A percentile compares a stretch with the other conserved stretches of the same genome.
Evolutionary conservation across 2,329 filamentous ascomycete species (phyloP).

Genomic region (Metarhizium humberi): DNA sequence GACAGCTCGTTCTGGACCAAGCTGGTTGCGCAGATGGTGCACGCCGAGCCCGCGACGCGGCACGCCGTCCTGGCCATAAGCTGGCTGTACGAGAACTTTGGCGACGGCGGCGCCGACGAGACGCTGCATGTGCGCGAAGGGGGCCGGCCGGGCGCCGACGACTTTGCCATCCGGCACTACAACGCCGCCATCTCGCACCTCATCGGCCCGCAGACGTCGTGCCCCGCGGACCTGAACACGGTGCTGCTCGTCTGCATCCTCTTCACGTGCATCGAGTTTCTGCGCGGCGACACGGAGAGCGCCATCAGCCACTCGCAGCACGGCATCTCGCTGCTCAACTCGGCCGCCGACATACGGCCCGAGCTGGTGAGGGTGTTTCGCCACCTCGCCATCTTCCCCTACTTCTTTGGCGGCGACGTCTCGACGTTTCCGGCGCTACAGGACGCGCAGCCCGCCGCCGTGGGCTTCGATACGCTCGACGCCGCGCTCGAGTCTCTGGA

Average conservation of each 20-base stretch:
- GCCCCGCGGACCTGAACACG: slow-evolving; percentile 16
- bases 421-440: slow-evolving; percentile 5
- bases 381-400: slow-evolving; percentile 28
- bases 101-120: not conserved
- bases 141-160: slow-evolving; percentile 6
- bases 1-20: slow-evolving; percentile 32
- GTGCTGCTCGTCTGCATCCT: slow-evolving; percentile 31
- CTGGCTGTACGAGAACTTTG: slow-evolving; percentile 26
- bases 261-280: slow-evolving; percentile 34
- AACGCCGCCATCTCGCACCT: slow-evolving; percentile 29
- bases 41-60: slow-evolving; percentile 26
- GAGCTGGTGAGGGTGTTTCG: slow-evolving; percentile 27
- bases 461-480: slow-evolving; percentile 7
- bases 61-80: slow-evolving; percentile 31
- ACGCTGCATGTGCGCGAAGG: no score
- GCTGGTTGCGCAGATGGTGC: slow-evolving; percentile 26
- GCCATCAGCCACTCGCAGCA: slow-evolving; percentile 29
- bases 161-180: slow-evolving; percentile 29
- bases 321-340: slow-evolving; percentile 26
- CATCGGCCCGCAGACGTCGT: slow-evolving; percentile 9
- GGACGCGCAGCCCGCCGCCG: not conserved
- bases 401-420: slow-evolving; percentile 22
- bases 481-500: slow-evolving; percentile 23
- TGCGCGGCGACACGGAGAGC: slow-evolving; percentile 24
- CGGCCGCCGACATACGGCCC: slow-evolving; percentile 11